Conservation (phyloP, 139 green algal species). For the Micractinium conductrix region DNA sequence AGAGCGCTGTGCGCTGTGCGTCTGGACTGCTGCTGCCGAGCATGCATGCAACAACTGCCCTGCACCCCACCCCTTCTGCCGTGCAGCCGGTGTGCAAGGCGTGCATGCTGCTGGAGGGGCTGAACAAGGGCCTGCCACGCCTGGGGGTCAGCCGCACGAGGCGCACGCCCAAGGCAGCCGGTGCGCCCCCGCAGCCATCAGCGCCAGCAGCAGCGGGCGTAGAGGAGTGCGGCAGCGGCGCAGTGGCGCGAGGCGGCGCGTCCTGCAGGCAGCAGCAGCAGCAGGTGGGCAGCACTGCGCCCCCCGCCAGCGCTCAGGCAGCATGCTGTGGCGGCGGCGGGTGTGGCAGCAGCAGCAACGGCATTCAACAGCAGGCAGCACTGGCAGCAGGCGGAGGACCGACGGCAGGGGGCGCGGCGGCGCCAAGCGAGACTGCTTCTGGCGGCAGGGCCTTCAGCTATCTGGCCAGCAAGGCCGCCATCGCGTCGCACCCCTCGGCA, state of each 20-base stretch:
- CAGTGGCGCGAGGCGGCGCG: not conserved
- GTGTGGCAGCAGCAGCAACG: not conserved
- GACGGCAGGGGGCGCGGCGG: not conserved
- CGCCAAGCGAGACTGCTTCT: not conserved
- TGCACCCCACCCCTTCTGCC: not conserved
- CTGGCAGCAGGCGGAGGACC: not conserved
- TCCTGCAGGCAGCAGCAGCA: not conserved
- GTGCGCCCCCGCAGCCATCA: not conserved
- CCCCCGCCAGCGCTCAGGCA: not conserved
- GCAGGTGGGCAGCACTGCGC: not conserved
- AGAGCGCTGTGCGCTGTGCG: not conserved
- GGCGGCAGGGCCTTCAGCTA: not conserved
- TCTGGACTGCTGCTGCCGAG: not conserved
- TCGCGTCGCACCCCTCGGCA: constrained; percentile 39
- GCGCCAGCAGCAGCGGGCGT: not conserved
- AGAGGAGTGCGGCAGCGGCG: not conserved
- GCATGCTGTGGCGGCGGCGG: not conserved
- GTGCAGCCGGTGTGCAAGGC: constrained; percentile 83
- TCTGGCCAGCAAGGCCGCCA: constrained; percentile 26
- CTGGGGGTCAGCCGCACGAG: constrained; percentile 59
- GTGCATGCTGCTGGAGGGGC: constrained; percentile 86
- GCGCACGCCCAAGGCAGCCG: not conserved
- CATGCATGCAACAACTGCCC: not conserved
- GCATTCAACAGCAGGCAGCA: not conserved
- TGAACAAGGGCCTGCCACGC: constrained; percentile 76